Base-by-base conservation (phyloP, 441 rosid genomes). In the Pelargonium cotyledonis region DNA sequence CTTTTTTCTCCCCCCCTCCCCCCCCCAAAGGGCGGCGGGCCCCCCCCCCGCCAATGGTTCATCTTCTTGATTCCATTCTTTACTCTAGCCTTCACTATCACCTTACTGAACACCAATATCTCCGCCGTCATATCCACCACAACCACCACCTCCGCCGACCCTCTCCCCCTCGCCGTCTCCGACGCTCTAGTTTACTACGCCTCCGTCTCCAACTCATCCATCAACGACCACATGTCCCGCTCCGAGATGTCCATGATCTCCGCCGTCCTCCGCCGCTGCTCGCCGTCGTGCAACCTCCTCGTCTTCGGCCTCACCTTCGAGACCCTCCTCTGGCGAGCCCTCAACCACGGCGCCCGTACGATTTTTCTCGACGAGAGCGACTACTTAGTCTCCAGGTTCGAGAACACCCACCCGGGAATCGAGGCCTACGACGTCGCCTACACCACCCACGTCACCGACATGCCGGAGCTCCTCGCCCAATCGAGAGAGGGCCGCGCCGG, bases 381-480 rank as follows among this genome's bases (percentile, higher is more conserved):
- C 78, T 90, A 80, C 74, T 61, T 79, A 1, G 88, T 88, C 46
- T 84, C 92, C 1, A 81, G 67, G n/a, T 83, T 88, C 72, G 98
- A 92, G 71, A 85, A 82, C 71, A 77, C 46, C 53, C 83, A 90
- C 66, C 85, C 85, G 0, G 89, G 82, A 9, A 76, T 85, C 70
- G 96, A 90, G 73, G 91, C 94, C 26, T 92, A 92, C 71, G 98
- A 92, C 47, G 75, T 92, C 26, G 90, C 84, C 46, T 92, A 73
- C 86, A 80, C 87, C 12, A 87, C 95, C 7, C 88, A 79, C 74
- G 96, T 92, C 19, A 75, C 78, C 60, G 86, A 88, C 18, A 82
- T 77, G 81, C 4, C 61, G 4, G 73, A 73, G 38, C 83, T 86
- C 55, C 73, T 89, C 8, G 53, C 75, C 5, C 63, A 62, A 8